Evolutionary conservation across 306 rosid genomes (phyloP), one percentile per base, ranked within the genome.

Genomic region (Prunus padus): DNA sequence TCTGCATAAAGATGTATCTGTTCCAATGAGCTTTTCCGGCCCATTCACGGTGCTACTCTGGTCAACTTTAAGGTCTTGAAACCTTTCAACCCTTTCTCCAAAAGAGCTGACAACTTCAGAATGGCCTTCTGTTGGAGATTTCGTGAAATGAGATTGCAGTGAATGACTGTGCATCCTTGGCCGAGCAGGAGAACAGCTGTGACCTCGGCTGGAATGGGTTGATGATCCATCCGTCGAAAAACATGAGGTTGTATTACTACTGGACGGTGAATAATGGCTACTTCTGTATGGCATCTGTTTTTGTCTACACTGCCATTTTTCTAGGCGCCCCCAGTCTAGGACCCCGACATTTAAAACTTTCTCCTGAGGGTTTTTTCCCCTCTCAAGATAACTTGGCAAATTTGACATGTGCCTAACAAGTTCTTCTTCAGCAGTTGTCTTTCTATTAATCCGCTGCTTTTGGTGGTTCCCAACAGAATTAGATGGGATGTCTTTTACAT

Each of bases 281-380:
- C 71, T 79, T 78, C 73, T 81, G 59, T 57, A 65, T 20, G 91
- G 84, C 73, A 80, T 26, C 67, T 79, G 87, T 73, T 83, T 86
- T 45, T 88, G 86, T 59, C 86, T 68, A 37, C 74, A 61, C 73
- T 80, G 86, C 99, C 99, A 95, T 80, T 87, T 90, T 77, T 95
- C 90, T 40, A 95, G 86, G 66, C 79, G 90, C 19, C 86, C 77
- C 99, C 99, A 95, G 80, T 95, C 93, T 84, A 95, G 97, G 79
- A 95, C 99, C 71, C 99, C 99, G 33, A 95, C 92, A 79, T 89
- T 95, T 60, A 92, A 86, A 76, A 70, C 87, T 78, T 89, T 90
- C 72, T 95, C 99, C 66, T 83, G 85, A 49, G 64, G 57, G 28
- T 83, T 87, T 78, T 82, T 84, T 26, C 96, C 92, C 66, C 82